Percentiles rank a stretch among this genome's conserved stretches.
Conservation (phyloP, 164 flowering plant genomes). For the Sedum album region DNA sequence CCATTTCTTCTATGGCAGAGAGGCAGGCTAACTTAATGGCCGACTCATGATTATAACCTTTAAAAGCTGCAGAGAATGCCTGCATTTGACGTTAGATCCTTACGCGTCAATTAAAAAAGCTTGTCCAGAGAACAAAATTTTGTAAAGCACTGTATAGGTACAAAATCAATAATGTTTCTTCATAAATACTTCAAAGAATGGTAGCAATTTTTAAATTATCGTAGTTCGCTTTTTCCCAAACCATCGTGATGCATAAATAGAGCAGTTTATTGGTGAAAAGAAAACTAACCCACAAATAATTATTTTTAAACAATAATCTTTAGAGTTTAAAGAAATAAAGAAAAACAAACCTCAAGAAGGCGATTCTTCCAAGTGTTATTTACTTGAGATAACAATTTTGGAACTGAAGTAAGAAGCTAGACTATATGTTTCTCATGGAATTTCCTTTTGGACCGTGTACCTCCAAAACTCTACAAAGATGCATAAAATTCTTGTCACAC, state of each 20-base stretch:
- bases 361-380: conserved; percentile 34
- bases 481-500: not conserved
- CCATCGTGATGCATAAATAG: not conserved
- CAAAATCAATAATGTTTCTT: not conserved
- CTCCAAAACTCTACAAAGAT: conserved; percentile 26
- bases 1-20: conserved; percentile 59
- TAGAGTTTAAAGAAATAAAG: not conserved
- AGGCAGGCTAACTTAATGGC: conserved; percentile 59
- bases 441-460: conserved; percentile 22
- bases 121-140: not conserved
- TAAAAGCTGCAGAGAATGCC: conserved; percentile 69
- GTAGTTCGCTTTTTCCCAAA: not conserved
- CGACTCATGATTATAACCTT: conserved; percentile 49
- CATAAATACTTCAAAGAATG: not conserved
- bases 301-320: not conserved
- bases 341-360: conserved; percentile 57
- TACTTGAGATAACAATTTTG: conserved; percentile 39
- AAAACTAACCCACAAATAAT: not conserved
- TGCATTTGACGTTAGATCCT: conserved; percentile 22
- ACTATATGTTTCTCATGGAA: conserved; percentile 39
- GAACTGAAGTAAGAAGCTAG: conserved; percentile 53
- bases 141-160: not conserved
- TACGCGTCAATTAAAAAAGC: not conserved
- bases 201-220: not conserved
- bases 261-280: not conserved